Percentiles rank a stretch among this genome's conserved stretches.
These are phyloP conservation scores for Sindora glabra DNA, from an alignment of 306 rosid genomes.

Conservation along the genomic window DNA sequence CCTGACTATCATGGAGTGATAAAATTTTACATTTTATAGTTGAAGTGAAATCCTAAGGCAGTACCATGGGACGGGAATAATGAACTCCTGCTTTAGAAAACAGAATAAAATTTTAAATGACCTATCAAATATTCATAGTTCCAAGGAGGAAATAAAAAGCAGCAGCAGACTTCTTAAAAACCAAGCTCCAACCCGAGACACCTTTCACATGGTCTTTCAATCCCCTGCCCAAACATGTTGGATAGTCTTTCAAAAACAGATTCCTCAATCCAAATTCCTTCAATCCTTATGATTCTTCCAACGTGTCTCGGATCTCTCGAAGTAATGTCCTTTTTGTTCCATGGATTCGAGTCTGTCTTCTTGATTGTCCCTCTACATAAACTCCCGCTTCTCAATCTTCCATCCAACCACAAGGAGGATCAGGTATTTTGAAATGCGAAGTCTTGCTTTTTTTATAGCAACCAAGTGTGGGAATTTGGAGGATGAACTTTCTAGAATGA, in stretches of 20 bases:
- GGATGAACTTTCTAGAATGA: conserved; percentile 48
- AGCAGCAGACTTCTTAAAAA: no score
- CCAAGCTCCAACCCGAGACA: no score
- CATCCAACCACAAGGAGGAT: no score
- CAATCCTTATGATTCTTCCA: conserved; percentile 19
- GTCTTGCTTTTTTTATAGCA: neutral
- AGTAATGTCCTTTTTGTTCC: neutral
- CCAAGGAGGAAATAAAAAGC: no score
- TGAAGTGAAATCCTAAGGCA: no score
- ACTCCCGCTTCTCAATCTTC: neutral
- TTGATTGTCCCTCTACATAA: neutral
- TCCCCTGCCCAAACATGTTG: conserved; percentile 15
- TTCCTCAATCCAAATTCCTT: conserved; percentile 5
- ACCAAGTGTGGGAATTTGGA: conserved; percentile 44
- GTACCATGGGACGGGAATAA: no score
- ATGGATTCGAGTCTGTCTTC: neutral
- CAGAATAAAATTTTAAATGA: no score
- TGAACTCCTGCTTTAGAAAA: no score
- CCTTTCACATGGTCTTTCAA: conserved; percentile 28
- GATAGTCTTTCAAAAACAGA: conserved; percentile 13
- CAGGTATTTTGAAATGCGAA: no score
- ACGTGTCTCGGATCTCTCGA: conserved; percentile 40
- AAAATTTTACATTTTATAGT: no score
- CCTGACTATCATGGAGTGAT: no score
- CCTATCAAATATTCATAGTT: no score